Base-by-base conservation (phyloP, 2,329 filamentous ascomycete species). In the Trichoderma endophyticum region DNA sequence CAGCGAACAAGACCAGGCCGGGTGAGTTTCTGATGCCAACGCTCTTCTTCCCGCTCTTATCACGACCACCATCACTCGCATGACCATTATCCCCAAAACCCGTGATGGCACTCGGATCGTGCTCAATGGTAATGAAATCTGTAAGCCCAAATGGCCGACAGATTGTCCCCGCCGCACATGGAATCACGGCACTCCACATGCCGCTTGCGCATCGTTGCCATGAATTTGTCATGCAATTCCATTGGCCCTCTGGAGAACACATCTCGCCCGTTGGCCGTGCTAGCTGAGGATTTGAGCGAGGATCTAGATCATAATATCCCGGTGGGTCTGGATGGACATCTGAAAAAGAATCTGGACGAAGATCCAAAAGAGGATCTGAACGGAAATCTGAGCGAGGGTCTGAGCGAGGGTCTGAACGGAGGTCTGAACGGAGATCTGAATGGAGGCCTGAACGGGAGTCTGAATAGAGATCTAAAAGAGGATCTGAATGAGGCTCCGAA, bases 131-230 rank as follows among this genome's bases (percentile, higher is more conserved):
- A 70, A 86, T 80, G 56, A 84, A 81, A 51, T 82, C 77, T 3
- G 81, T 82, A 61, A 84, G 77, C 2, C 86, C 85, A 1, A 76
- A 75, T 0, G 86, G 86, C 18, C 75, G 74, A 74, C 86, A 88
- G n/a, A 76, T 76, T 2, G 86, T 87, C 6, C 85, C 85, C 6
- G 77, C 77, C 0, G 86, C 81, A 72, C 82, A 82, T 48, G 81
- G 72, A 78, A 86, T 80, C n/a, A 81, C 80, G 1, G 73, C 78
- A 73, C 82, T 85, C 86, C 86, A 88, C 12, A 72, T 76, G 2
- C 86, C 85, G 11, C 80, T 77, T 3, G 83, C 84, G 75, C 86
- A 88, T 32, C 86, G 82, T 78, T 88, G 86, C 79, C 84, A 88
- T 39, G 79, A 81, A 24, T 74, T 78, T 1, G 80, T 81, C 80